Percentiles rank a stretch among this genome's conserved stretches.
These are phyloP conservation scores for Pterula multifida DNA, from an alignment of 1,284 basidiomycete genomes.

Conservation along the genomic window DNA sequence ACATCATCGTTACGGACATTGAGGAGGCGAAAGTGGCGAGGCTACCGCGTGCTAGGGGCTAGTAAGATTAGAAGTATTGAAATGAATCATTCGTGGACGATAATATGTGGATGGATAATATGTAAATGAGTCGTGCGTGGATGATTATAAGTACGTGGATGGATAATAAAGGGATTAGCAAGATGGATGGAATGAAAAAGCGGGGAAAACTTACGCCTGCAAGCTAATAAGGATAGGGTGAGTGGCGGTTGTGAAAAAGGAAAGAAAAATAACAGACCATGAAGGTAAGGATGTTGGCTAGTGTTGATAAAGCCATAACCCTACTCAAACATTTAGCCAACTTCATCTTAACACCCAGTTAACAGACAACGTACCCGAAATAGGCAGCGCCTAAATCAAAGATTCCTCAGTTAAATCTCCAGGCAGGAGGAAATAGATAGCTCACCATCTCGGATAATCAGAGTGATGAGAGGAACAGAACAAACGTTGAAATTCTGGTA, in stretches of 20 bases:
- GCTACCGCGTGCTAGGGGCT: background rate
- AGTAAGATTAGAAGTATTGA: too few relatives aligned
- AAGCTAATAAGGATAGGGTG: background rate
- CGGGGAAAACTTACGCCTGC: background rate
- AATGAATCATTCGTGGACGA: background rate
- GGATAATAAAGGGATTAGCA: background rate
- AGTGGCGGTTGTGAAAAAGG: background rate
- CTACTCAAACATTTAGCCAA: background rate
- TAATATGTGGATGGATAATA: background rate
- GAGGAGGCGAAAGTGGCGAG: background rate
- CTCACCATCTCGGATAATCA: background rate
- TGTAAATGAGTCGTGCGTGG: background rate
- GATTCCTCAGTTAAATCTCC: background rate
- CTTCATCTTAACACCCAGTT: too few relatives aligned
- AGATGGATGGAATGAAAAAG: background rate
- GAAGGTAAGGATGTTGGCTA: slow-evolving; percentile 1
- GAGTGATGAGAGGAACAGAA: background rate
- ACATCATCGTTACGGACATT: slow-evolving; percentile 1
- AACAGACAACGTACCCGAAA: background rate
- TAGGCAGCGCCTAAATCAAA: background rate
- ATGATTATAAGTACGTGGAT: background rate
- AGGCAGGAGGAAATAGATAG: background rate
- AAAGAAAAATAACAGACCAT: background rate
- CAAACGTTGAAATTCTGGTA: too few relatives aligned
- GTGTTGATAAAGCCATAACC: background rate